A percentile compares a stretch with the other conserved stretches of the same genome.
Conservation (phyloP, 73 alveolate species). For the Durusdinium trenchii region DNA sequence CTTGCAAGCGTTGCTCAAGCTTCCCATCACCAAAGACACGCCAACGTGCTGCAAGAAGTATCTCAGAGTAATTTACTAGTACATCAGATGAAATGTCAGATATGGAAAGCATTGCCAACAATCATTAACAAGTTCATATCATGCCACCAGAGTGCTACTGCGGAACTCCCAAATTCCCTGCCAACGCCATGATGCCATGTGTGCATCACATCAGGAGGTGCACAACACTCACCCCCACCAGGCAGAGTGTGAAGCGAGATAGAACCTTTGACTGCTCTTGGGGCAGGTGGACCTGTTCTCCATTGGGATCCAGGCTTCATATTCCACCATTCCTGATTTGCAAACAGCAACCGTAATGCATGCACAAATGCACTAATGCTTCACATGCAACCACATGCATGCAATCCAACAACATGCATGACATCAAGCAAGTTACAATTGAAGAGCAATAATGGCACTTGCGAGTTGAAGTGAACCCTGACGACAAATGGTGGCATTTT, state of each 20-base stretch:
- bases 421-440: neutral
- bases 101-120: too few species aligned
- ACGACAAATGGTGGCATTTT: neutral
- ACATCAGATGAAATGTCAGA: too few species aligned
- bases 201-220: slow-evolving; percentile 3
- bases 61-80: too few species aligned
- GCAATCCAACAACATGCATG: neutral
- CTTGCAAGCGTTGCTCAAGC: too few species aligned
- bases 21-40: too few species aligned
- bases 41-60: too few species aligned
- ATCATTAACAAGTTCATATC: too few species aligned
- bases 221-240: neutral
- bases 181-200: slow-evolving; percentile 35
- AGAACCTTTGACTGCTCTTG: neutral
- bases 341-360: neutral
- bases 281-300: neutral
- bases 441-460: slow-evolving; percentile 17
- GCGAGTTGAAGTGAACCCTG: neutral
- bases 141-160: too few species aligned
- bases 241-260: neutral
- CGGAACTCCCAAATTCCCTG: neutral
- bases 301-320: neutral
- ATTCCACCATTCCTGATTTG: slow-evolving; percentile 1
- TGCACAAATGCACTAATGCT: neutral
- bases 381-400: too few species aligned